Evolutionary conservation across 1,139 yeast species (phyloP), one percentile per base, ranked within the genome.

Genomic region (Candida neerlandica): DNA sequence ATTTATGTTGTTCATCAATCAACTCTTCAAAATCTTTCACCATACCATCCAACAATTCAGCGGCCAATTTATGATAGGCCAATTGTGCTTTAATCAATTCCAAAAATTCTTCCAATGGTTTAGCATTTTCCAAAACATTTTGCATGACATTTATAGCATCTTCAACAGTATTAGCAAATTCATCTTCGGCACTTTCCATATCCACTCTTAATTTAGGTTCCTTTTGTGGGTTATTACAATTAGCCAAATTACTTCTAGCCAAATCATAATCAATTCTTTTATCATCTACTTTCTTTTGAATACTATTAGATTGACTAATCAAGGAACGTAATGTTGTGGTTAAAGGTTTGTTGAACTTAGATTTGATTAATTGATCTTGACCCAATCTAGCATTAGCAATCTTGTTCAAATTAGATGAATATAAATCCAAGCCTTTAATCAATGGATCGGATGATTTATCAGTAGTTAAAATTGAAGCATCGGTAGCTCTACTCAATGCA

Each of bases 111-210:
- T 84, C 80, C 60, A 88, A 75, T 18, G 94, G 89, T 59, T 84
- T 82, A 35, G 94, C 85, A 52, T 85, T 79, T 53, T 85, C 86
- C 59, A 89, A 81, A 23, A 88, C 92, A 64, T 86, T 85, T 71
- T 86, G 89, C 94, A 90, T 86, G 54, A 88, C 83, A 45, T 84
- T 77, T 48, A 89, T 90, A 32, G 96, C 96, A 63, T 88, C 96
- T 69, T 90, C 96, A 34, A 91, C 92, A 18, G 94, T 88, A 57
- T 89, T 89, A 43, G 95, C 96, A 66, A 90, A 89, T 60, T 88
- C 95, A 61, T 90, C 96, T 69, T 90, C 96, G 41, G 92, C 85
- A 56, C 85, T 83, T 66, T 90, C 96, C 79, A 89, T 85, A 55
- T 84, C 81, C 45, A 85, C 87, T 58, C 94, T 78, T 55, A 89